A percentile compares a stretch with the other conserved stretches of the same genome.
Evolutionary conservation across 805 yeast species (phyloP).

Genomic region (Starmerella sirachaensis): DNA sequence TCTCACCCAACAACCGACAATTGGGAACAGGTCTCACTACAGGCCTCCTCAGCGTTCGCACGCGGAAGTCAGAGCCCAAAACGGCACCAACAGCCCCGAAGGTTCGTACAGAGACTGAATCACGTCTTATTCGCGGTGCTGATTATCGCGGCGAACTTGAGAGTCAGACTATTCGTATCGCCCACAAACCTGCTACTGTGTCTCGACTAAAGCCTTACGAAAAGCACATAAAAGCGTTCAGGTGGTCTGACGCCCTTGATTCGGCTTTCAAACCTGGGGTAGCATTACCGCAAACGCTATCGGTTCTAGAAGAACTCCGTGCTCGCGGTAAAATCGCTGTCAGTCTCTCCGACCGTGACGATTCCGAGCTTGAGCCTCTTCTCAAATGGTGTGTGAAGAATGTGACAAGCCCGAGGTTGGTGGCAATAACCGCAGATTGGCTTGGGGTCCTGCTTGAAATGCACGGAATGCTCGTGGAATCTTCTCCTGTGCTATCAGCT

Average conservation of each 20-base stretch:
- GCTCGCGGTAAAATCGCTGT: conserved; percentile 78
- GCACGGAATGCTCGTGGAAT: conserved; percentile 63
- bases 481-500: conserved; percentile 67
- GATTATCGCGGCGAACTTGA: conserved; percentile 88
- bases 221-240: conserved; percentile 69
- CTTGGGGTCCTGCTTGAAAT: conserved; percentile 56
- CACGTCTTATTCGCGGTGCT: conserved; percentile 77
- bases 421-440: conserved; percentile 54
- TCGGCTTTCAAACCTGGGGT: conserved; percentile 70
- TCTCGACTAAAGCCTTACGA: conserved; percentile 66
- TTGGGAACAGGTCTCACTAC: conserved; percentile 84
- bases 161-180: conserved; percentile 41
- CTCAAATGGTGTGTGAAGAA: conserved; percentile 68
- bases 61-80: conserved; percentile 58
- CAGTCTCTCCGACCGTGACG: conserved; percentile 75
- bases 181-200: conserved; percentile 32
- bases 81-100: conserved; percentile 28
- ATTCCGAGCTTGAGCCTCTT: conserved; percentile 71
- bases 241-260: conserved; percentile 89
- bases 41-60: conserved; percentile 78
- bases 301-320: conserved; percentile 76
- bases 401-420: conserved; percentile 68
- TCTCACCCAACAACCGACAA: conserved; percentile 79
- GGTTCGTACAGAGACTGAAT: conserved; percentile 44
- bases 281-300: conserved; percentile 66